phyloP scores from a whole-genome alignment of 2,329 filamentous ascomycete genomes.

The Drechslerella coelobrocha region DNA sequence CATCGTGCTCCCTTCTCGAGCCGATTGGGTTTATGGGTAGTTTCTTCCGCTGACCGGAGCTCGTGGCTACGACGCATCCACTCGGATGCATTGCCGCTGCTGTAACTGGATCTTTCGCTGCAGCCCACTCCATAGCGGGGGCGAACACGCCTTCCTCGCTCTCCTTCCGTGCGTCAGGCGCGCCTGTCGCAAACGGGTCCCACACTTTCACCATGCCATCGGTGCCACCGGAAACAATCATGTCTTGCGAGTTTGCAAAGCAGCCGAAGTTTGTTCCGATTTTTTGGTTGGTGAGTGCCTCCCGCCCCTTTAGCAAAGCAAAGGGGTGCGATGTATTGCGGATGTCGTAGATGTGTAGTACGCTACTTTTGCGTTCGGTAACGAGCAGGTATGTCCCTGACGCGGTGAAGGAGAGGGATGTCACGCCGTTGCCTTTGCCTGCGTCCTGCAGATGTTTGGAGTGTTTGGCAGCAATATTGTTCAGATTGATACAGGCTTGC shows the following conservation, averaged over 20 bases:
- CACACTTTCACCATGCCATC: slow-evolving; percentile 61
- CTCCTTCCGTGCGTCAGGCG: slow-evolving; percentile 10
- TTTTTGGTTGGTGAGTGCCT: slow-evolving; percentile 59
- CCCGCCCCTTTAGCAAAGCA: slow-evolving; percentile 47
- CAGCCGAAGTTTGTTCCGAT: slow-evolving; percentile 60
- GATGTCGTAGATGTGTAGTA: slow-evolving; percentile 62
- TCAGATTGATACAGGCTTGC: slow-evolving; percentile 58
- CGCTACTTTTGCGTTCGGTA: slow-evolving; percentile 61
- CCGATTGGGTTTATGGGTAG: neutral
- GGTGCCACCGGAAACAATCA: slow-evolving; percentile 62
- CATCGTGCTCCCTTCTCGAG: neutral
- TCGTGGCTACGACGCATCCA: slow-evolving; percentile 57
- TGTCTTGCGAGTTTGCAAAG: slow-evolving; percentile 38
- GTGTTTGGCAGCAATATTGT: slow-evolving; percentile 13
- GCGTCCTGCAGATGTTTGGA: neutral
- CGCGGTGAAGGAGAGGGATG: slow-evolving; percentile 61
- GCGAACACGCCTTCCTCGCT: slow-evolving; percentile 52
- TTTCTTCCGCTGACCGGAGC: slow-evolving; percentile 56
- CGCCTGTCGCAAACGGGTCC: slow-evolving; percentile 53
- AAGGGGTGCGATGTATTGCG: slow-evolving; percentile 52
- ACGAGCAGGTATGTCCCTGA: slow-evolving; percentile 62
- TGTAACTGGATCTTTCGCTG: slow-evolving; percentile 57
- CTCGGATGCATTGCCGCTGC: slow-evolving; percentile 57
- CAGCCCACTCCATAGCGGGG: slow-evolving; percentile 56
- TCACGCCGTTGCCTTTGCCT: slow-evolving; percentile 59